phyloP scores from a whole-genome alignment of 2,329 filamentous ascomycete species.

The Boeremia lycopersici region DNA sequence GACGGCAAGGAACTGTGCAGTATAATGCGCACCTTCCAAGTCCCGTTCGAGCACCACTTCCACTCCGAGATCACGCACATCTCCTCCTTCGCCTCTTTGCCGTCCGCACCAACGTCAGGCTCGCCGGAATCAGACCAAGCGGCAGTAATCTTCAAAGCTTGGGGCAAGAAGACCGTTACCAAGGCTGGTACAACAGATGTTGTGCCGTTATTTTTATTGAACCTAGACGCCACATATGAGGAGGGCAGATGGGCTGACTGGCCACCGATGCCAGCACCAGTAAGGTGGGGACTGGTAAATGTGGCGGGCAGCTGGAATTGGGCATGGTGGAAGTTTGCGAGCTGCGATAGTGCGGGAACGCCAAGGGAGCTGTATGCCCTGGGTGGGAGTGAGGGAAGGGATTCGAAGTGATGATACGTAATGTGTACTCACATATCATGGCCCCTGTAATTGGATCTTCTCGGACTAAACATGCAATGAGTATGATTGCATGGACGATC shows the following conservation, averaged over 20 bases:
- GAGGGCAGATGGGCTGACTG: slow-evolving; percentile 65
- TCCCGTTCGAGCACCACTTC: slow-evolving; percentile 39
- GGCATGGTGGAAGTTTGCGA: slow-evolving; percentile 69
- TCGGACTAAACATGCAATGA: too few species aligned
- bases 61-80: slow-evolving; percentile 44
- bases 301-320: slow-evolving; percentile 63
- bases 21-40: slow-evolving; percentile 40
- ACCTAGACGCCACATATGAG: slow-evolving; percentile 65
- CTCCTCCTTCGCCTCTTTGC: slow-evolving; percentile 51
- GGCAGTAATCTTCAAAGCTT: slow-evolving; percentile 60
- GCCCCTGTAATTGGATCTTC: too few species aligned
- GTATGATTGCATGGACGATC: too few species aligned
- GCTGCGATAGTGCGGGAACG: slow-evolving; percentile 61
- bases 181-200: slow-evolving; percentile 66
- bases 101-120: slow-evolving; percentile 56
- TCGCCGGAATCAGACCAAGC: slow-evolving; percentile 54
- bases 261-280: slow-evolving; percentile 67
- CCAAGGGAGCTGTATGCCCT: slow-evolving; percentile 52
- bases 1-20: slow-evolving; percentile 27
- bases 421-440: background rate
- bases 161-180: slow-evolving; percentile 68
- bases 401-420: background rate
- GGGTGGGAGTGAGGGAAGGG: background rate
- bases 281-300: slow-evolving; percentile 66
- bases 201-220: slow-evolving; percentile 69